A percentile compares a stretch with the other conserved stretches of the same genome.
These are phyloP conservation scores for Crithidia mellificae DNA, from an alignment of 208 protist species.

Conservation along the genomic window DNA sequence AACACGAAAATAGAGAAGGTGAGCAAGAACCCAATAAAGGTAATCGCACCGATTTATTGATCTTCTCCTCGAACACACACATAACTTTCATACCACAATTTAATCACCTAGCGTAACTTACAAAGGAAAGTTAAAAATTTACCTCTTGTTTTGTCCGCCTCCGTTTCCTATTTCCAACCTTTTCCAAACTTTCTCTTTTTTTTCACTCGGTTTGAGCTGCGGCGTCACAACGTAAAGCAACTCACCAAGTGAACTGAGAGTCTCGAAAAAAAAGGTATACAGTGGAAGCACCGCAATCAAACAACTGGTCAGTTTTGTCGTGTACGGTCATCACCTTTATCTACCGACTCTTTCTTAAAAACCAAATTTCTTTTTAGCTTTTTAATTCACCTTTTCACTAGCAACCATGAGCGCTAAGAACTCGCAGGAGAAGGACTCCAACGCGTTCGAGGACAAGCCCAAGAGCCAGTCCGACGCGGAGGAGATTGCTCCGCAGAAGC, in stretches of 20 bases:
- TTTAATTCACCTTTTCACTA: conserved; percentile 6
- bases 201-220: conserved; percentile 3
- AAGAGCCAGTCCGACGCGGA: conserved; percentile 33
- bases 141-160: no score
- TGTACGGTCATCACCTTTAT: not conserved
- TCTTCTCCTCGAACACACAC: not conserved
- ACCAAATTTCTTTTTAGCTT: no score
- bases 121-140: not conserved
- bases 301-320: not conserved
- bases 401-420: conserved; percentile 38
- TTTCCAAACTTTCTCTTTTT: not conserved
- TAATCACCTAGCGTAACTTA: not conserved
- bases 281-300: not conserved
- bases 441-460: conserved; percentile 39
- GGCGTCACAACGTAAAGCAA: conserved; percentile 17
- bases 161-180: no score
- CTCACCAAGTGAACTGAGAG: not conserved
- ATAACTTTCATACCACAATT: not conserved
- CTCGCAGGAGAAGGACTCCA: conserved; percentile 24
- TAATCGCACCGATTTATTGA: not conserved
- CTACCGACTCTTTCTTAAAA: not conserved
- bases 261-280: not conserved
- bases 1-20: not conserved
- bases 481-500: conserved; percentile 52
- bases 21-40: not conserved